Conservation (phyloP, 2,329 filamentous ascomycete species). For the Parafenestella ontariensis region DNA sequence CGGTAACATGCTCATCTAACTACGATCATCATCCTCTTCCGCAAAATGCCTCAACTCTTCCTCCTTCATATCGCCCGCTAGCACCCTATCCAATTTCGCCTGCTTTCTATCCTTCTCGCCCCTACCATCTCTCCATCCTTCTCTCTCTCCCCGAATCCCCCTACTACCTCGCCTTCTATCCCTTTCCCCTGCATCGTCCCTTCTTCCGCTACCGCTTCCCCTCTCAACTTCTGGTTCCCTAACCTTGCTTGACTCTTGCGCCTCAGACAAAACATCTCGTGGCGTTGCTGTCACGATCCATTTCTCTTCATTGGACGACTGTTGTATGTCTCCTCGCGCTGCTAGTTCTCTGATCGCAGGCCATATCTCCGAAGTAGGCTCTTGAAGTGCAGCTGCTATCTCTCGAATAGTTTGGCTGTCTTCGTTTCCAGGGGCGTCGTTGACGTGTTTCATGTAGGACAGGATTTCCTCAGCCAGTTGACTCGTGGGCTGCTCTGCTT, state of each 20-base stretch:
- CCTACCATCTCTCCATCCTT: conserved; percentile 33
- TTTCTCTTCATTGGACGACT: neutral
- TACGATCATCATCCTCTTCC: conserved; percentile 4
- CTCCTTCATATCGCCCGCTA: conserved; percentile 22
- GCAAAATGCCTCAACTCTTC: conserved; percentile 16
- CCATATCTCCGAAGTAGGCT: conserved; percentile 1
- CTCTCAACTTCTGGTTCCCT: neutral
- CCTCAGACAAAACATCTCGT: neutral
- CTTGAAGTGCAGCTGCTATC: neutral
- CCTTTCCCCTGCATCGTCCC: too few relatives aligned
- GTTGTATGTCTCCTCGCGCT: neutral
- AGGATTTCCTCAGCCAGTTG: neutral
- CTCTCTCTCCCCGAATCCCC: conserved; percentile 31
- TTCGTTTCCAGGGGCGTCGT: neutral
- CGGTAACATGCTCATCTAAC: too few relatives aligned
- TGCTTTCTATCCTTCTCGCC: conserved; percentile 20
- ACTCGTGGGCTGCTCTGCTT: neutral
- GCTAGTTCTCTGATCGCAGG: neutral
- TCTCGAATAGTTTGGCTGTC: conserved; percentile 1
- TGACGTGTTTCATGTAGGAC: neutral
- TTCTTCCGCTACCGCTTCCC: conserved; percentile 14
- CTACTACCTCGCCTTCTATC: conserved; percentile 28
- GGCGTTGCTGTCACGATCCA: conserved; percentile 7
- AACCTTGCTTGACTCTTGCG: neutral
- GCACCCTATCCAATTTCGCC: conserved; percentile 16